Percentiles rank a stretch among this genome's conserved stretches.
phyloP scores from a whole-genome alignment of 2,329 filamentous ascomycete species.

The Volutella citrinella region DNA sequence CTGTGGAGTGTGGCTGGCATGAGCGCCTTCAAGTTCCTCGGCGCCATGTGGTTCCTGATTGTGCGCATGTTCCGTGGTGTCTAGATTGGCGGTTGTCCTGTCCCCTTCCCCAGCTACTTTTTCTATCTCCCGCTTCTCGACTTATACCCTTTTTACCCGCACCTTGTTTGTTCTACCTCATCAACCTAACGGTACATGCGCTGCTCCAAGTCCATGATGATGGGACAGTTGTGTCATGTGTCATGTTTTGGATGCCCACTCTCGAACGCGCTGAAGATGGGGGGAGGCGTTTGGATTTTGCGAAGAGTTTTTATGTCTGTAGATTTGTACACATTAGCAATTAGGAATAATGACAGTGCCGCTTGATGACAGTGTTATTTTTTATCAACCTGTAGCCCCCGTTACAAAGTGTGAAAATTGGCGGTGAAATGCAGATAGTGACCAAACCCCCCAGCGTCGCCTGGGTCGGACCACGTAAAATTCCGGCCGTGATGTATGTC shows the following conservation, averaged over 20 bases:
- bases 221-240: slow-evolving; percentile 10
- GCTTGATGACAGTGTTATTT: too few species aligned
- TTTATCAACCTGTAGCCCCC: too few species aligned
- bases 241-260: too few species aligned
- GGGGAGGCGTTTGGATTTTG: slow-evolving; percentile 20
- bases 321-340: slow-evolving; percentile 17
- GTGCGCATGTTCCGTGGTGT: slow-evolving; percentile 79
- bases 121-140: slow-evolving; percentile 10
- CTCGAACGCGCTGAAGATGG: slow-evolving; percentile 7
- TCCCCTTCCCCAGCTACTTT: background rate
- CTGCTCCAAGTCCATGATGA: too few species aligned
- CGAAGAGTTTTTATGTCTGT: slow-evolving; percentile 11
- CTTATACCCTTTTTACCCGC: slow-evolving; percentile 27
- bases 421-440: too few species aligned
- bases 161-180: too few species aligned
- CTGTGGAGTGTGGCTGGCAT: slow-evolving; percentile 86
- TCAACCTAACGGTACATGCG: too few species aligned
- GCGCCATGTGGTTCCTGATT: slow-evolving; percentile 88
- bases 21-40: slow-evolving; percentile 82
- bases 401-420: too few species aligned
- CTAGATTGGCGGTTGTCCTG: slow-evolving; percentile 28
- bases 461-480: too few species aligned
- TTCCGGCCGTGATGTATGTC: too few species aligned
- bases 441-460: too few species aligned
- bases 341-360: slow-evolving; percentile 8